Base-by-base conservation (phyloP, 352 stramenopile genomes). In the Phytophthora hybrid region DNA sequence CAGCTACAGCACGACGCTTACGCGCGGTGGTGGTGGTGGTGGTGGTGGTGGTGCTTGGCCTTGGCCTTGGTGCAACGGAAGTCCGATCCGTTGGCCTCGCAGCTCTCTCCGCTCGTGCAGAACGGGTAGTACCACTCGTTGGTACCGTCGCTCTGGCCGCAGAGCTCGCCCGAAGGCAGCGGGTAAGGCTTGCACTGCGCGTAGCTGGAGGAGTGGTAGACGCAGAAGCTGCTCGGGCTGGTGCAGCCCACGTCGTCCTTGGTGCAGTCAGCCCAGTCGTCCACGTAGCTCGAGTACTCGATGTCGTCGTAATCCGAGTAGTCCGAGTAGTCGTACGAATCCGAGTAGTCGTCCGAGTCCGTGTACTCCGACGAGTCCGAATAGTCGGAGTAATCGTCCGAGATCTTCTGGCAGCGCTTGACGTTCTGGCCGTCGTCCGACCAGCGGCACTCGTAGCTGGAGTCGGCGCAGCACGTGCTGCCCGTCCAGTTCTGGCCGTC, bases 161-260 rank as follows among this genome's bases (percentile, higher is more conserved):
- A 83, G 31, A 83, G 41, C 59, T 78, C 73, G n/a, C 73, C 72
- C 16, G 59, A 32, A 1, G 69, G 61, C 3, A 83, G 69, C 21
- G 65, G 75, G 16, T 62, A 54, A 0, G 76, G 76, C 69, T 80
- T 83, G 73, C 73, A 83, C 56, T 83, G 69, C 11, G 76, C 56
- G 76, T 80, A 80, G 11, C 61, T 60, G 3, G 39, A 23, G 26
- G 76, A 82, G 76, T 82, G 53, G 14, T 29, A 26, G 19, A 80
- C 31, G 58, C 76, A 82, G 56, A 37, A 49, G 55, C 61, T 73
- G 16, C 44, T 47, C 29, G 56, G 41, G 31, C 46, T 60, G 23
- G 57, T 58, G 61, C 74, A 80, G 29, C 60, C 41, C 2, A 71
- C 65, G 14, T 78, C 66, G 5, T 34, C 21, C 7, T 26, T 57